Evolutionary conservation across 108 stramenopile genomes (phyloP).

Genomic region (Nitzschia inconspicua): DNA sequence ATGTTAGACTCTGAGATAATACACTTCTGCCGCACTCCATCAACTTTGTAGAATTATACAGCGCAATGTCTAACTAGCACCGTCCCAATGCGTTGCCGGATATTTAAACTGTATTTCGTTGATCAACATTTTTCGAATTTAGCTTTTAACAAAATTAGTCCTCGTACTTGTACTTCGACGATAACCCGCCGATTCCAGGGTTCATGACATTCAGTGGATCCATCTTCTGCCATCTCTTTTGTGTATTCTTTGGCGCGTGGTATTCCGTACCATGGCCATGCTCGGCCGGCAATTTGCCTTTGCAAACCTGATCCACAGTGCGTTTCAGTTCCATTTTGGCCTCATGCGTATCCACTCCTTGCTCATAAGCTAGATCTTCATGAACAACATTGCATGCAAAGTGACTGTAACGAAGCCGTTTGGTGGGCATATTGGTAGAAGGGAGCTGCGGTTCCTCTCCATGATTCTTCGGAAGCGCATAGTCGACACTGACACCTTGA

Average conservation of each 20-base stretch:
- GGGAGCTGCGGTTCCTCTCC: constrained; percentile 43
- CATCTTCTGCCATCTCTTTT: constrained; percentile 78
- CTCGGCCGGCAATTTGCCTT: constrained; percentile 74
- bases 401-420: constrained; percentile 85
- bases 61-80: too few relatives aligned
- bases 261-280: constrained; percentile 90
- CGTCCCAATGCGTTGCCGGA: too few relatives aligned
- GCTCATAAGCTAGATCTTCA: constrained; percentile 75
- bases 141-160: too few relatives aligned
- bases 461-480: constrained; percentile 72
- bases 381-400: constrained; percentile 89
- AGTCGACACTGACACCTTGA: constrained; percentile 81
- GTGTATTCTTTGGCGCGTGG: constrained; percentile 59
- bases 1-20: too few relatives aligned
- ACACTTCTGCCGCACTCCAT: too few relatives aligned
- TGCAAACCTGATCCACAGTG: constrained; percentile 46
- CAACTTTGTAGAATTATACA: too few relatives aligned
- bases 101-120: too few relatives aligned
- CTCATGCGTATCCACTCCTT: constrained; percentile 64
- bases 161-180: constrained; percentile 26
- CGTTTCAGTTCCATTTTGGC: constrained; percentile 70
- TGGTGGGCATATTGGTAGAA: constrained; percentile 38
- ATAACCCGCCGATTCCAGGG: constrained; percentile 77
- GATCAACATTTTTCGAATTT: too few relatives aligned
- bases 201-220: constrained; percentile 86